Evolutionary conservation across 306 rosid genomes (phyloP), one percentile per base, ranked within the genome.

Genomic region (Dryas octopetala): DNA sequence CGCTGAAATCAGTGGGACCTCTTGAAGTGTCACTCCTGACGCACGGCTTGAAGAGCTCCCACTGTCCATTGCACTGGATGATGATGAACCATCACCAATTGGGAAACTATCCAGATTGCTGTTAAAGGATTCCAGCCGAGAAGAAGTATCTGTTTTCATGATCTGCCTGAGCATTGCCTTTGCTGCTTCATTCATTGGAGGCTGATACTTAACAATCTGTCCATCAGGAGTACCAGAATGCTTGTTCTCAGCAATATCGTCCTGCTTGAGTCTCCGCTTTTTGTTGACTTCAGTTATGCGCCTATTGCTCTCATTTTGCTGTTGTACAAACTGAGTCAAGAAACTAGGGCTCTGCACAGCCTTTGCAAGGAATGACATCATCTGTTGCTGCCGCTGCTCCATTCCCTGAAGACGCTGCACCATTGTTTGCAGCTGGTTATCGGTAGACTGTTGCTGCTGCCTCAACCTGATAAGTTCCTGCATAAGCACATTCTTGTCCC

Each of bases 281-380:
- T 95, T 95, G 84, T 80, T 92, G 83, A 73, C 91, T 80, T 89
- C 97, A 70, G 85, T 78, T 64, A 95, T 85, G 62, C 96, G 89
- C 78, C 91, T 89, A 79, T 75, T 91, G 87, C 91, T 88, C 74
- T 90, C 97, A 78, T 89, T 95, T 84, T 95, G 85, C 83, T 93
- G 97, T 83, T 95, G 96, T 60, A 95, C 93, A 83, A 95, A 95
- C 80, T 95, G 97, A 76, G 96, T 90, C 78, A 95, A 85, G 78
- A 95, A 95, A 70, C 97, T 88, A 76, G 99, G 97, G 85, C 99
- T 92, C 82, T 92, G 97, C 68, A 92, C 89, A 47, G 97, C 99
- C 85, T 92, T 95, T 15, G 99, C 99, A 67, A 95, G 92, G 80
- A 95, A 95, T 62, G 99, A 92, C 97, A 95, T 92, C 97, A 95